These are phyloP conservation scores for Beauveria varroae DNA, from an alignment of 2,329 filamentous ascomycete genomes.

Conservation along the genomic window DNA sequence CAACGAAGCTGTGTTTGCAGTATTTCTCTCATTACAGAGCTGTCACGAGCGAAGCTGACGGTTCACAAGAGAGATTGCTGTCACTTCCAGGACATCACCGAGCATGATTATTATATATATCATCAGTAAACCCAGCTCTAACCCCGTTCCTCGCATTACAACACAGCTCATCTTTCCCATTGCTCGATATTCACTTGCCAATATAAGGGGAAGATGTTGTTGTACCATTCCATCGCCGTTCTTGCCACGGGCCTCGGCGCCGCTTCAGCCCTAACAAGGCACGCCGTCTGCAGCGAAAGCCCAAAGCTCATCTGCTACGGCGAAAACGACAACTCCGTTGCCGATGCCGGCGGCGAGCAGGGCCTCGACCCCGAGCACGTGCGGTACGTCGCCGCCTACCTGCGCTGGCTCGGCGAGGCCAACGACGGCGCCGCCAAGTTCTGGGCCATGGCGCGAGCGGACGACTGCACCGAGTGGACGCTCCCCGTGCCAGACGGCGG, in stretches of 20 bases:
- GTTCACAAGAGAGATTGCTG: no score
- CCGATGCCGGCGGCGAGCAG: background rate
- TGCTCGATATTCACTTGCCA: no score
- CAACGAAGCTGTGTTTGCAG: no score
- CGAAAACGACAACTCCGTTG: background rate
- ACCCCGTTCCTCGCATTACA: no score
- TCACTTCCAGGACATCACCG: no score
- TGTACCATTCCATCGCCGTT: background rate
- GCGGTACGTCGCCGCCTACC: slow-evolving; percentile 15
- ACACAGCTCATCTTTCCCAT: no score
- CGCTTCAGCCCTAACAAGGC: background rate
- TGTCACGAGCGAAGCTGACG: no score
- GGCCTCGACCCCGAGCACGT: slow-evolving; percentile 11
- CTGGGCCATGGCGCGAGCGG: slow-evolving; percentile 15
- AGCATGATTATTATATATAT: no score
- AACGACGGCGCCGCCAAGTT: slow-evolving; percentile 9
- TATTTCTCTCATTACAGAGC: no score
- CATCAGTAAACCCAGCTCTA: no score
- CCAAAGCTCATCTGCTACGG: background rate
- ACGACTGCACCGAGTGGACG: slow-evolving; percentile 19
- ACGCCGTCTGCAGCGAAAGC: background rate
- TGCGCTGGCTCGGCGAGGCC: slow-evolving; percentile 11
- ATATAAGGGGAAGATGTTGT: background rate
- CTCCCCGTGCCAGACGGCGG: slow-evolving; percentile 11
- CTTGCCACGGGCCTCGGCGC: background rate